A percentile compares a stretch with the other conserved stretches of the same genome.
Conservation (phyloP, 2,329 filamentous ascomycete genomes). For the Hypoxylon sp. region DNA sequence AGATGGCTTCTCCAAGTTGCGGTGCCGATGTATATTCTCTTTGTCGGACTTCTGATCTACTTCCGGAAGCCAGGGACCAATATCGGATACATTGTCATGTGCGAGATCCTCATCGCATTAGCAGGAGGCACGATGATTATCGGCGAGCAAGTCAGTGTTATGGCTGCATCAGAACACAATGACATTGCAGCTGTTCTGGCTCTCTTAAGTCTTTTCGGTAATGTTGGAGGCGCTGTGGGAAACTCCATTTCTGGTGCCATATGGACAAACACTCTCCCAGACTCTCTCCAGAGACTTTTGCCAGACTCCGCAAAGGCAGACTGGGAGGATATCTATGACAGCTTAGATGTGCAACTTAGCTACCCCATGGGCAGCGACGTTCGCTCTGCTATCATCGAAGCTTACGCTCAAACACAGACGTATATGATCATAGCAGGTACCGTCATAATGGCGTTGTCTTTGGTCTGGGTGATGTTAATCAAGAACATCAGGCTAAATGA, state of each 20-base stretch:
- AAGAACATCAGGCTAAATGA: not conserved
- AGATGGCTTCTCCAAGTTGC: not conserved
- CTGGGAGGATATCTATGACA: not conserved
- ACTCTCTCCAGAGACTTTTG: not conserved
- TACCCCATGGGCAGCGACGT: not conserved
- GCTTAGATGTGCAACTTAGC: not conserved
- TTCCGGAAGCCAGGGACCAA: not conserved
- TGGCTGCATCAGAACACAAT: not conserved
- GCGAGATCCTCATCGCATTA: not conserved
- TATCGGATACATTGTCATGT: not conserved
- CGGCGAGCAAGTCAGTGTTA: not conserved
- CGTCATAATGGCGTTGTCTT: not conserved
- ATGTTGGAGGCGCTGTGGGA: not conserved
- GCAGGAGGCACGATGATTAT: not conserved
- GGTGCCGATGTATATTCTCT: not conserved
- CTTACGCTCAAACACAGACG: not conserved
- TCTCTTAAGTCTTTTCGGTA: not conserved
- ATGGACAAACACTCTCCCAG: not conserved
- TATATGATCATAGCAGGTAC: not conserved
- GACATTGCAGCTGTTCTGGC: not conserved
- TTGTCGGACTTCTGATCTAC: not conserved
- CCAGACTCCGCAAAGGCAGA: not conserved
- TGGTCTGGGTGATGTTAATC: not conserved
- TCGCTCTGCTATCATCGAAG: not conserved
- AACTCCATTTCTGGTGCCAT: not conserved